Conservation (phyloP, 495 filamentous ascomycete genomes). For the Talaromyces thailandensis region DNA sequence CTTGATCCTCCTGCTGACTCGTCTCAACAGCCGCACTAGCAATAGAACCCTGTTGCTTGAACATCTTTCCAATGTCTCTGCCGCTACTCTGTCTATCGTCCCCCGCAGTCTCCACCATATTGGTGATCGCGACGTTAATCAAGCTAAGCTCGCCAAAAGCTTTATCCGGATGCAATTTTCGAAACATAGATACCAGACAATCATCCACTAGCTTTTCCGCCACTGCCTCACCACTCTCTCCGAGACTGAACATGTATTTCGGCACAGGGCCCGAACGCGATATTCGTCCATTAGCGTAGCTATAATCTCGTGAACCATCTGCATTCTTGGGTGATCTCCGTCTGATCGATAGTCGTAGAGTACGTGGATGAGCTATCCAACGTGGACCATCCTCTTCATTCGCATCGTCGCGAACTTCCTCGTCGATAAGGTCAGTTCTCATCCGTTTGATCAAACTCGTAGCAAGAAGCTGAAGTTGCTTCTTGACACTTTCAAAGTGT, state of each 20-base stretch:
- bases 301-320: conserved; percentile 37
- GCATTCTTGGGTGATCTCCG: conserved; percentile 46
- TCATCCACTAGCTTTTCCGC: conserved; percentile 64
- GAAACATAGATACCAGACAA: conserved; percentile 57
- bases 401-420: conserved; percentile 24
- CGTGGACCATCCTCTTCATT: conserved; percentile 15
- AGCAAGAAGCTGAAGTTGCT: conserved; percentile 54
- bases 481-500: conserved; percentile 47
- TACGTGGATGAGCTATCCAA: conserved; percentile 63
- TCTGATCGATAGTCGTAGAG: conserved; percentile 69
- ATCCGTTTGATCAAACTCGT: conserved; percentile 69
- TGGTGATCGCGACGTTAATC: conserved; percentile 79
- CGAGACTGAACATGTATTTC: conserved; percentile 56
- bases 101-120: conserved; percentile 61
- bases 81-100: conserved; percentile 39
- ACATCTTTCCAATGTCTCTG: conserved; percentile 60
- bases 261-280: conserved; percentile 64
- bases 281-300: conserved; percentile 47
- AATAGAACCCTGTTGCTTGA: conserved; percentile 51
- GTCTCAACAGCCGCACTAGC: conserved; percentile 12
- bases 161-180: conserved; percentile 59
- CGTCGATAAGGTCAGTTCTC: conserved; percentile 61
- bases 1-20: background rate
- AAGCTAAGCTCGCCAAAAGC: conserved; percentile 70
- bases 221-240: conserved; percentile 43